A percentile compares a stretch with the other conserved stretches of the same genome.
Conservation (phyloP, 176 grass and related monocot genomes). For the Carex pumila region DNA sequence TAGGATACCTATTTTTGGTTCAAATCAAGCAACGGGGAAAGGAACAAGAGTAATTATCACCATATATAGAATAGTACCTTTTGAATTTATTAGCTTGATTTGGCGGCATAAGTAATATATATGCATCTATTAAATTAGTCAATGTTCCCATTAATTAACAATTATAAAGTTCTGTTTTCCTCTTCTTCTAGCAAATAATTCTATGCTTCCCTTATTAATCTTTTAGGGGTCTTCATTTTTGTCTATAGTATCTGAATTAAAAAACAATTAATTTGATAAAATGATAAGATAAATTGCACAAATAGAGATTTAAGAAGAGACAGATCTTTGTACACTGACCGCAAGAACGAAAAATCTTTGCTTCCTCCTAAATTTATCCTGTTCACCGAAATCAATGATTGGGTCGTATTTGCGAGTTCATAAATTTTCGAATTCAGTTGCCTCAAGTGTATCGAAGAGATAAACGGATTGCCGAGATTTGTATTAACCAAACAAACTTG, state of each 20-base stretch:
- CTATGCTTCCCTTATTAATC: too few relatives aligned
- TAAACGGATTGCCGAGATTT: conserved; percentile 33
- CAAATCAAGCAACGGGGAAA: neutral
- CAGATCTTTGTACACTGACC: neutral
- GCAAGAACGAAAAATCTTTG: neutral
- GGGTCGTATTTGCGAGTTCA: neutral
- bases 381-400: neutral
- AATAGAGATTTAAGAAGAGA: neutral
- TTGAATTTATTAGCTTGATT: neutral
- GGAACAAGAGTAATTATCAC: neutral
- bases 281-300: neutral
- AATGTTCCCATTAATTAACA: neutral
- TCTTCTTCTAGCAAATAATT: too few relatives aligned
- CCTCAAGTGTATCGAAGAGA: conserved; percentile 41
- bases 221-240: too few relatives aligned
- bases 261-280: too few relatives aligned
- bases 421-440: neutral
- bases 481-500: conserved; percentile 39
- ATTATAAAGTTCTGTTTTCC: neutral
- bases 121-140: neutral
- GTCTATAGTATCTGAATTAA: too few relatives aligned
- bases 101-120: neutral
- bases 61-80: neutral
- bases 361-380: neutral
- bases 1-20: neutral